Base-by-base conservation (phyloP, 75 land plant genomes). In the Isoetes taiwanensis region DNA sequence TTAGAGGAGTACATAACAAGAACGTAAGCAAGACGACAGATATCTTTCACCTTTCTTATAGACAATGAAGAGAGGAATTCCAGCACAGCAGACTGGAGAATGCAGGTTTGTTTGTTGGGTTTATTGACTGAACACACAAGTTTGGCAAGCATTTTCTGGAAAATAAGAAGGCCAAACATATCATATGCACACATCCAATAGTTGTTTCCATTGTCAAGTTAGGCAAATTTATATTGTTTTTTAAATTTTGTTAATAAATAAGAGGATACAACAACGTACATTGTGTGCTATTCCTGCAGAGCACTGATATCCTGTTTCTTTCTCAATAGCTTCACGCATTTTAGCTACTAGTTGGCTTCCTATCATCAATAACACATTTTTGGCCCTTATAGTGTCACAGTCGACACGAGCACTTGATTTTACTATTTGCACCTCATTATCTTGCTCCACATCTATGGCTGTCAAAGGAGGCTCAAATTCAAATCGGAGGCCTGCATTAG, bases 111-210 rank as follows among this genome's bases (percentile, higher is more conserved):
- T 28, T 68, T 68, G 24, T 67, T 72, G 21, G 75, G 75, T 31
- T 72, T 72, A 42, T 72, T 72, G 12, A 43, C 41, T 9, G 71
- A 72, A 35, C 59, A 62, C 19, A 42, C 72, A 52, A 72, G 10
- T 30, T 72, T 72, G 23, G 75, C 72, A 19, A 72, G 61, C 75
- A 72, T 72, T 62, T 72, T 72, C 75, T 72, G 71, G 28, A 28
- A 1, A 23, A 30, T 54, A 30, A 25, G 20, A 3, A 54, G 20
- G 32, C 29, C 33, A 30, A 28, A 29, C n/a, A 54, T 54, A 30
- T 28, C 11, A 54, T 8, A 29, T n/a, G 34, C n/a, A 29, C 34
- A 30, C 33, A 54, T 32, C 19, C 28, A 30, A 27, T n/a, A 29
- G 16, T 29, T 23, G 35, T 25, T 54, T 28, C 34, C 32, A 58